These are phyloP conservation scores for Botrytis paeoniae DNA, from an alignment of 2,329 filamentous ascomycete genomes.

Conservation along the genomic window DNA sequence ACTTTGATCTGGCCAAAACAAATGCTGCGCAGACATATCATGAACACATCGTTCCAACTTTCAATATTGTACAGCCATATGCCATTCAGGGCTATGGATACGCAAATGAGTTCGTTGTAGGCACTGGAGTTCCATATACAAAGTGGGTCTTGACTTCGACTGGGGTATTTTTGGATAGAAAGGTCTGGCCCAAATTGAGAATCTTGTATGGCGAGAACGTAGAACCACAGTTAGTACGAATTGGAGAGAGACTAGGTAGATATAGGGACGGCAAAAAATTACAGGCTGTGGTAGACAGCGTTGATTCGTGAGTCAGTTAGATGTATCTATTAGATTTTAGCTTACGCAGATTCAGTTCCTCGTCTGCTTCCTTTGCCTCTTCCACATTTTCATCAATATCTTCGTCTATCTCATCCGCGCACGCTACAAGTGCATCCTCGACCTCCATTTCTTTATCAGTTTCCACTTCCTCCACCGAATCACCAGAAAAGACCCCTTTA, in stretches of 20 bases:
- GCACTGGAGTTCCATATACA: constrained; percentile 69
- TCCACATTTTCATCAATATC: constrained; percentile 32
- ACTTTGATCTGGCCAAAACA: constrained; percentile 64
- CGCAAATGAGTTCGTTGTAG: constrained; percentile 63
- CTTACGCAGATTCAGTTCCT: constrained; percentile 28
- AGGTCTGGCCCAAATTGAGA: constrained; percentile 77
- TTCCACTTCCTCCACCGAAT: constrained; percentile 31
- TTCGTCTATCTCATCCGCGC: constrained; percentile 30
- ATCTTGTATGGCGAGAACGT: constrained; percentile 87
- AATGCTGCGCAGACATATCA: constrained; percentile 68
- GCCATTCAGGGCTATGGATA: constrained; percentile 64
- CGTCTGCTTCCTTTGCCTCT: constrained; percentile 35
- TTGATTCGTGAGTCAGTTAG: constrained; percentile 43
- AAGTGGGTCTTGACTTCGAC: constrained; percentile 68
- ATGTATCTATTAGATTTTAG: constrained; percentile 22
- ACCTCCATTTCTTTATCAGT: constrained; percentile 21
- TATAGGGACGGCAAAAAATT: constrained; percentile 63
- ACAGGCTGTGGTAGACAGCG: constrained; percentile 55
- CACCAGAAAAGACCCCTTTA: constrained; percentile 35
- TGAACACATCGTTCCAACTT: constrained; percentile 71
- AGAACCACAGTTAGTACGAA: constrained; percentile 89
- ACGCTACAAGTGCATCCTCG: constrained; percentile 26
- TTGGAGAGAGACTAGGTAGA: constrained; percentile 81
- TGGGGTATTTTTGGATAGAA: constrained; percentile 68
- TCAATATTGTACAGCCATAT: constrained; percentile 72